Conservation (phyloP, 805 yeast genomes). For the Saccharomycopsis schoenii region DNA sequence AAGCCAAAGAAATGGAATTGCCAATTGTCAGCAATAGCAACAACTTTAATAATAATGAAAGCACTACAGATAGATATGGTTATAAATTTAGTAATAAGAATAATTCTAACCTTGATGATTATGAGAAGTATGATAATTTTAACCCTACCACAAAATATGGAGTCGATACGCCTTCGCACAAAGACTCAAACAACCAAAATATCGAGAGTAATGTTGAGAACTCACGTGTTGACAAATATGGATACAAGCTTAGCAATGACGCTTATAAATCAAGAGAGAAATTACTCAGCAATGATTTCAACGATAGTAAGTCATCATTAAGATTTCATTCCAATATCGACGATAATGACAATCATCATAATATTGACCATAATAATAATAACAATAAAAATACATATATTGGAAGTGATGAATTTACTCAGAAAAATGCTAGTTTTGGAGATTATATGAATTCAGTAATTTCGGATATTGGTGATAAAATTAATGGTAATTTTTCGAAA, state of each 20-base stretch:
- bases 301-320: neutral
- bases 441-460: conserved; percentile 12
- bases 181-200: neutral
- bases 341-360: neutral
- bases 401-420: neutral
- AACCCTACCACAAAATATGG: neutral
- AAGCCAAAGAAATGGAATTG: neutral
- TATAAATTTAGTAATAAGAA: neutral
- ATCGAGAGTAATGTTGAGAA: neutral
- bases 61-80: neutral
- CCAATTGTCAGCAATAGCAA: neutral
- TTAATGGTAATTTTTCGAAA: conserved; percentile 4
- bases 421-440: conserved; percentile 4
- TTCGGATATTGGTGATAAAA: conserved; percentile 10
- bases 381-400: neutral
- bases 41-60: neutral
- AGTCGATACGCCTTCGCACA: neutral
- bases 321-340: neutral
- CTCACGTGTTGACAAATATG: neutral
- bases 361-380: neutral
- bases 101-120: neutral
- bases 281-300: neutral
- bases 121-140: neutral
- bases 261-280: neutral
- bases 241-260: conserved; percentile 1